Base-by-base conservation (phyloP, 2,329 filamentous ascomycete species). In the Colletotrichum plurivorum region DNA sequence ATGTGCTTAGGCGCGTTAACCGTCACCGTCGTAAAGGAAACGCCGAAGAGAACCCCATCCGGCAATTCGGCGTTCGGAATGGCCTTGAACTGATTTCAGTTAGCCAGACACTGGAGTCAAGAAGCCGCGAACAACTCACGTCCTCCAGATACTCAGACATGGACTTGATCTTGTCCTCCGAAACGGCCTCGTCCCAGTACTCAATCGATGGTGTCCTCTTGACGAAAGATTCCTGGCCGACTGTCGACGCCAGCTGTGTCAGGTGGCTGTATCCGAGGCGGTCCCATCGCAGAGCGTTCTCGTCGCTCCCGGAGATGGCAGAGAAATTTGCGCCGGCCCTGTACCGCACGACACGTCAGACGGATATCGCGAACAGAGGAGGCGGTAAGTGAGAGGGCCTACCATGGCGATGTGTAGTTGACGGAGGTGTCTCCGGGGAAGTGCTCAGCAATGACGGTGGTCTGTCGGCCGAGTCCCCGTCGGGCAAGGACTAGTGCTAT, bases 251-350 rank as follows among this genome's bases (percentile, higher is more conserved):
- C 5, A 83, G 70, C 52, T 74, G 74, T 1, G 71, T 74, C n/a
- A 84, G 74, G 55, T 82, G 75, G 15, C 75, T 72, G 51, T 84
- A 84, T 0, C 82, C 81, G 2, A 77, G 61, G 1, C 74, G 76
- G 60, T 84, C 83, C 82, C 82, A 84, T 31, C 77, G 78, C 49
- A 84, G 68, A 0, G 81, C 82, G 55, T 84, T 83, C 18, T 73
- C 69, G 57, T 84, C 81, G 15, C 72, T 78, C 22, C 81, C 81
- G 0, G 82, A 83, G 52, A 84, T 81, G 46, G 80, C 81, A 0
- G 82, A 84, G 71, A 83, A 83, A 71, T 84, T 84, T 67, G 79
- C 82, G 3, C 82, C 82, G 10, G 82, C 82, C 80, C 81, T 27
- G 4, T n/a, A 20, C 3, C 4, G 7, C 22, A 22, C 22, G 2